Base-by-base conservation (phyloP, 495 filamentous ascomycete species). In the Hypomontagnella submonticulosa region DNA sequence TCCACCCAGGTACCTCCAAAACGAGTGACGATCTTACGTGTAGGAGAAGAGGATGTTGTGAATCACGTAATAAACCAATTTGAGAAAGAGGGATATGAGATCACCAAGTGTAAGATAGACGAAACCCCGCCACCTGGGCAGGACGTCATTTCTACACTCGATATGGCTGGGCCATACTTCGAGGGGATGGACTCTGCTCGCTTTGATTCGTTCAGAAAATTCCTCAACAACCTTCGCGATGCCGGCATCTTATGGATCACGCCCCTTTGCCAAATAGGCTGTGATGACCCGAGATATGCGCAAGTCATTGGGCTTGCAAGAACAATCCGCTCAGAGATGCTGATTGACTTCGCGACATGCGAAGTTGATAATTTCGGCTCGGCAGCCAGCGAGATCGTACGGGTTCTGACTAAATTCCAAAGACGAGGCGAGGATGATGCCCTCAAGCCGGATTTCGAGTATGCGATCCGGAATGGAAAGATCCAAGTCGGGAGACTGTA, bases 161-260 rank as follows among this genome's bases (percentile, higher is more conserved):
- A 82, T 30, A 15, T 73, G 2, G 41, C 63, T 0, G 55, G 10
- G 12, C 69, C 72, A 0, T 76, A 78, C 23, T 71, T 82, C 16
- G 61, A 61, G 4, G 36, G 8, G 12, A 23, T 65, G 36, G 43
- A 51, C 15, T 34, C 49, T n/a, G 8, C 13, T 18, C 43, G 40
- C 6, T 69, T 34, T 16, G 55, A 65, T 0, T 37, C 27, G 1
- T 53, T 71, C 10, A 63, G 53, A 9, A 30, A 33, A 15, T 55
- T 71, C 36, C 56, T 65, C 6, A 36, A 10, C 13, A 42, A 23
- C 8, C 48, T 71, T 30, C 18, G 33, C 18, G 46, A 42, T 10
- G 20, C 36, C 4, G 55, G 64, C 8, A 47, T 71, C 13, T 33
- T 85, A 0, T 85, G 83, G 84, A 12, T 84, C 7, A 84, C 81